phyloP scores from a whole-genome alignment of 129 eudicot genomes.

The Solidago caesia region DNA sequence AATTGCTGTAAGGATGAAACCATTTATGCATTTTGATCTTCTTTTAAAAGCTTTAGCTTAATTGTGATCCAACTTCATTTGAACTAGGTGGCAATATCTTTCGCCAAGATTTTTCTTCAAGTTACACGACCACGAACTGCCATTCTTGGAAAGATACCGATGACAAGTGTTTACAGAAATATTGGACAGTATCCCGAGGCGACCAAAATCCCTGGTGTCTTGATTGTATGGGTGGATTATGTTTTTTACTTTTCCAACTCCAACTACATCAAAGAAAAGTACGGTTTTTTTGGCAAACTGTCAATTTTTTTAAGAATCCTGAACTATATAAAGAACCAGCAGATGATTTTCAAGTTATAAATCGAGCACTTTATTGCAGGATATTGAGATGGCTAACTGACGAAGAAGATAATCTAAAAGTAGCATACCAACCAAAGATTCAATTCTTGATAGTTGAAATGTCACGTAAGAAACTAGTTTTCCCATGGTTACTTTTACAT shows the following conservation, averaged over 20 bases:
- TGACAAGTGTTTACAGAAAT: constrained; percentile 68
- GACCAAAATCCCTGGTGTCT: constrained; percentile 51
- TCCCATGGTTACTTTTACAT: background rate
- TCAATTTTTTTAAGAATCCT: background rate
- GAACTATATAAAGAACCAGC: background rate
- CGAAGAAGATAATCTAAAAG: constrained; percentile 53
- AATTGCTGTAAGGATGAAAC: constrained; percentile 55
- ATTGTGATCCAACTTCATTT: background rate
- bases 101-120: constrained; percentile 78
- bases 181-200: constrained; percentile 82
- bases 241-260: constrained; percentile 87
- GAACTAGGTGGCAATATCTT: constrained; percentile 67
- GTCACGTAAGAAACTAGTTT: constrained; percentile 59
- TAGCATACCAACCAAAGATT: constrained; percentile 42
- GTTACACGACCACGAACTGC: constrained; percentile 83
- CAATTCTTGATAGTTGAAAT: constrained; percentile 64
- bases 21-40: background rate
- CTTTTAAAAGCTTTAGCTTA: background rate
- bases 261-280: constrained; percentile 72
- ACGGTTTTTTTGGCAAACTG: background rate
- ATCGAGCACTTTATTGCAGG: constrained; percentile 37
- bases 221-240: constrained; percentile 74
- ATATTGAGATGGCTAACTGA: constrained; percentile 75
- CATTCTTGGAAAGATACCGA: constrained; percentile 70
- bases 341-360: background rate